phyloP scores from a whole-genome alignment of 2,329 filamentous ascomycete species.

The Aschersonia sp. region DNA sequence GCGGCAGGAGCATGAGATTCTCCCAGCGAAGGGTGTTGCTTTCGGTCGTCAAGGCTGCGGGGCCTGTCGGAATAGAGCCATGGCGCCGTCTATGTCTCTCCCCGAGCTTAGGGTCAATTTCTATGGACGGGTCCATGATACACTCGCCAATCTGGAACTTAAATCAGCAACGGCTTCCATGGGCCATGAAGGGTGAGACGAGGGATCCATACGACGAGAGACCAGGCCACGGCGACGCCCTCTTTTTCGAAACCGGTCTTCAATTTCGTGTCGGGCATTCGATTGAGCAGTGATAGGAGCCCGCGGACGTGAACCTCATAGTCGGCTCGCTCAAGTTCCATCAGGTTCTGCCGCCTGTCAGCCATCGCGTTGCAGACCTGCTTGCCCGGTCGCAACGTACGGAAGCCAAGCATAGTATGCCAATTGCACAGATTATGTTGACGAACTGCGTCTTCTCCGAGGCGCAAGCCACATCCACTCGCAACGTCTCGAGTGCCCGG shows the following conservation, averaged over 20 bases:
- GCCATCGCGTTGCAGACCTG: neutral
- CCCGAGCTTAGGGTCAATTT: neutral
- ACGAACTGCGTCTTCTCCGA: neutral
- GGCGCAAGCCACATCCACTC: neutral
- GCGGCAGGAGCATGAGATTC: constrained; percentile 1
- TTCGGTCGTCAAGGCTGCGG: neutral
- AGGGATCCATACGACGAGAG: neutral
- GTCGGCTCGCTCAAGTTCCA: neutral
- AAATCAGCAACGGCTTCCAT: neutral
- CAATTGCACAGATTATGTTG: neutral
- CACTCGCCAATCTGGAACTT: constrained; percentile 1
- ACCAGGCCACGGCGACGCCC: neutral
- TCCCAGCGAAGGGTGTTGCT: neutral
- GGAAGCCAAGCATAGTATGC: neutral
- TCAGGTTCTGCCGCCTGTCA: neutral
- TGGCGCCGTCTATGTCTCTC: neutral
- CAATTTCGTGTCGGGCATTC: neutral
- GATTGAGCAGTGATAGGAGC: neutral
- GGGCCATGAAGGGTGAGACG: neutral
- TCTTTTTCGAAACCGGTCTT: neutral
- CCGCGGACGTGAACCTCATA: constrained; percentile 1
- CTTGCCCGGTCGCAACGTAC: neutral
- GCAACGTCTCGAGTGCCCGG: neutral
- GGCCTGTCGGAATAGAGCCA: neutral
- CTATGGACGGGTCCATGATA: constrained; percentile 1